These are phyloP conservation scores for Priceomyces melissophilus DNA, from an alignment of 805 yeast genomes.

Conservation along the genomic window DNA sequence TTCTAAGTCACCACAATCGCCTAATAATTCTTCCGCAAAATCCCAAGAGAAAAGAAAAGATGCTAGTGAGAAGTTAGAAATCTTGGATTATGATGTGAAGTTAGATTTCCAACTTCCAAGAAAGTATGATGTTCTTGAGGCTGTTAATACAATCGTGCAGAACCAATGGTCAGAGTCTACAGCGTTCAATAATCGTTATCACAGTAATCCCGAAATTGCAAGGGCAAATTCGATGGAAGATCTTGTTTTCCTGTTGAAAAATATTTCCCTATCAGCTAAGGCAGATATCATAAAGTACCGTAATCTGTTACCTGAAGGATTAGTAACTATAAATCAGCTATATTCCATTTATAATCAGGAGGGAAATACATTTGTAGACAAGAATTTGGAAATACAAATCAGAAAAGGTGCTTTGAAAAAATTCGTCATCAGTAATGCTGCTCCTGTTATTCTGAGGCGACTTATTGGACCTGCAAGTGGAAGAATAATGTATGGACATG, in stretches of 20 bases:
- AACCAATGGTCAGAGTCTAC: slow-evolving; percentile 41
- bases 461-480: slow-evolving; percentile 28
- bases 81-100: slow-evolving; percentile 35
- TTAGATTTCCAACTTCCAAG: slow-evolving; percentile 35
- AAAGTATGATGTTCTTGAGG: slow-evolving; percentile 27
- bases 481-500: slow-evolving; percentile 41
- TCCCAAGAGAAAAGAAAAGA: neutral
- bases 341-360: slow-evolving; percentile 45
- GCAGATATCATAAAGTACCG: slow-evolving; percentile 38
- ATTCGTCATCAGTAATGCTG: slow-evolving; percentile 41
- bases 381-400: slow-evolving; percentile 34
- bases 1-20: slow-evolving; percentile 16
- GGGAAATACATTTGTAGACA: slow-evolving; percentile 51
- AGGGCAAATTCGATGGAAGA: slow-evolving; percentile 16
- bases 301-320: slow-evolving; percentile 33
- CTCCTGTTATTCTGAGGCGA: slow-evolving; percentile 41
- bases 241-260: slow-evolving; percentile 30
- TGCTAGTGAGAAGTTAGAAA: slow-evolving; percentile 14
- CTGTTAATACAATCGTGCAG: slow-evolving; percentile 27
- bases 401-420: slow-evolving; percentile 35
- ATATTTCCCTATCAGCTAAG: slow-evolving; percentile 30
- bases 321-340: slow-evolving; percentile 44
- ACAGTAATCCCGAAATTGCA: slow-evolving; percentile 10
- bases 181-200: slow-evolving; percentile 21
- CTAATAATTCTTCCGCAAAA: slow-evolving; percentile 5